A percentile compares a stretch with the other conserved stretches of the same genome.
Conservation (phyloP, 2,329 filamentous ascomycete species). For the Bertia moriformis region DNA sequence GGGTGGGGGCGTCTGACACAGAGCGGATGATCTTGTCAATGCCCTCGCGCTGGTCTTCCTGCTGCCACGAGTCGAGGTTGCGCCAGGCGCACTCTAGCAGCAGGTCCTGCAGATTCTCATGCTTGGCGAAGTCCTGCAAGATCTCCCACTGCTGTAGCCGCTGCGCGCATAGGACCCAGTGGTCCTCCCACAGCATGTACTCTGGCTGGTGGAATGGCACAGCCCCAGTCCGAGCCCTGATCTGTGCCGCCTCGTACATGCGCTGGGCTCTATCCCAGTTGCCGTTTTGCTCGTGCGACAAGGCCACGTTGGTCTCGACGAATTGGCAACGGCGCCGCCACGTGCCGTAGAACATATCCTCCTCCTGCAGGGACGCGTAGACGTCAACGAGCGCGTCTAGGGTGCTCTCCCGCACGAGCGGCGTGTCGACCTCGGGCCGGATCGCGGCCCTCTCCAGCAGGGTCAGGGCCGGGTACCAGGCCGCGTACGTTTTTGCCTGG, state of each 20-base stretch:
- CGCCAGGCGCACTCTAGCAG: conserved; percentile 92
- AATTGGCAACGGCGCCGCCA: conserved; percentile 93
- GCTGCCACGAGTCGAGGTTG: conserved; percentile 88
- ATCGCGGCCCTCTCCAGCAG: conserved; percentile 84
- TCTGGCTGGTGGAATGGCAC: conserved; percentile 90
- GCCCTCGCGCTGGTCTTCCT: conserved; percentile 70
- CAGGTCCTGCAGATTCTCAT: conserved; percentile 95
- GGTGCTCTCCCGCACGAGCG: conserved; percentile 79
- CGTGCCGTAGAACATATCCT: conserved; percentile 92
- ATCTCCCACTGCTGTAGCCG: conserved; percentile 99
- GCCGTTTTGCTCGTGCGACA: conserved; percentile 96
- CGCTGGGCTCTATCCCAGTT: conserved; percentile 99
- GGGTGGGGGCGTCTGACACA: conserved; percentile 92
- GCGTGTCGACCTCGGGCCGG: conserved; percentile 69
- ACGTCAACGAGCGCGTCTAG: conserved; percentile 89
- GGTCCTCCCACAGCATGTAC: conserved; percentile 98
- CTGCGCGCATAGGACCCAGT: conserved; percentile 94
- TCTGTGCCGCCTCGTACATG: conserved; percentile 90
- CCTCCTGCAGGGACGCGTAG: conserved; percentile 80
- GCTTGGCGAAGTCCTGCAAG: conserved; percentile 90
- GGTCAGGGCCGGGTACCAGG: conserved; percentile 87
- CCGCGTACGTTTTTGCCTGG: conserved; percentile 81
- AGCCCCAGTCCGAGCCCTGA: conserved; percentile 91
- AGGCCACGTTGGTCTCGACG: conserved; percentile 87
- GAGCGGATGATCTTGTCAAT: conserved; percentile 89